Evolutionary conservation across 2,329 filamentous ascomycete genomes (phyloP).

Genomic region (Thielaviopsis euricoi): DNA sequence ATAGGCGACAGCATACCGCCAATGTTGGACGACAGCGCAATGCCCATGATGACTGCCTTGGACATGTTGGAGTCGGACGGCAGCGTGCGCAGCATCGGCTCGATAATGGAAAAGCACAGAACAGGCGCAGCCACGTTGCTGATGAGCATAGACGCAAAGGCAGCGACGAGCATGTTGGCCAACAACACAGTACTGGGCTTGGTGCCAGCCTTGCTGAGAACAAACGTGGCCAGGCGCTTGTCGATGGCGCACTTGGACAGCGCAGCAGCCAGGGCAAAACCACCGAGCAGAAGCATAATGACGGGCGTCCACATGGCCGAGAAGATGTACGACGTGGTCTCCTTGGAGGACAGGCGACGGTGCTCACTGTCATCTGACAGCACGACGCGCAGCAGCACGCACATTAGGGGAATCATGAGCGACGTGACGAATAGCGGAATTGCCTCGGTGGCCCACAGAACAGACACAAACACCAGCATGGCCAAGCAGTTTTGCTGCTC

Average conservation of each 20-base stretch:
- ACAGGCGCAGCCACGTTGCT: conserved; percentile 96
- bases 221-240: conserved; percentile 89
- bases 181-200: conserved; percentile 75
- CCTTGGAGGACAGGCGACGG: conserved; percentile 57
- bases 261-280: conserved; percentile 89
- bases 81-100: conserved; percentile 89
- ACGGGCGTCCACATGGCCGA: conserved; percentile 98
- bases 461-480: conserved; percentile 80
- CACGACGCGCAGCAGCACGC: conserved; percentile 72
- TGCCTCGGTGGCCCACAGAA: conserved; percentile 94
- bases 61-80: conserved; percentile 83
- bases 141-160: conserved; percentile 97
- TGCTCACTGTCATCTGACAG: conserved; percentile 54
- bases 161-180: conserved; percentile 98
- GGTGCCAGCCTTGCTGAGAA: conserved; percentile 90
- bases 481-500: conserved; percentile 96
- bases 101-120: conserved; percentile 92
- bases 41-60: conserved; percentile 87
- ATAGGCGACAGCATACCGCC: conserved; percentile 94
- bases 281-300: conserved; percentile 92
- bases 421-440: conserved; percentile 96
- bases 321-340: conserved; percentile 72
- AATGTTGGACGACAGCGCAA: conserved; percentile 87
- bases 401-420: conserved; percentile 81
- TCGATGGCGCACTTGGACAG: conserved; percentile 96